Base-by-base conservation (phyloP, 495 filamentous ascomycete genomes). In the Neurospora hispaniola region DNA sequence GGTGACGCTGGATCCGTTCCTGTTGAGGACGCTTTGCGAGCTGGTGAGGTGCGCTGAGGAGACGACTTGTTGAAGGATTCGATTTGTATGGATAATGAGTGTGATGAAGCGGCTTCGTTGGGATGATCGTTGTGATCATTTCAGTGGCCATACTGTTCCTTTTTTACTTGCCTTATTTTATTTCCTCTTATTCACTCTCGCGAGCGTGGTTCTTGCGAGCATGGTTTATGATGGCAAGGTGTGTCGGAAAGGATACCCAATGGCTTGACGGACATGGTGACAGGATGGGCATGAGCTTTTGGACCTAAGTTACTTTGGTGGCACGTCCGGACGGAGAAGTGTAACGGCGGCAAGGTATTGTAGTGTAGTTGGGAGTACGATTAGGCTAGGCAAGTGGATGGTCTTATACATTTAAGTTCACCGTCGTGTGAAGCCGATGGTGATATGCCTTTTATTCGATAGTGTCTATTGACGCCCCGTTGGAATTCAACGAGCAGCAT, bases 21-120 rank as follows among this genome's bases (percentile, higher is more conserved):
- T 85, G 69, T 73, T 85, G 76, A 74, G 81, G 66, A 79, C 83
- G 42, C 78, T 85, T 5, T 85, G 83, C 70, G 81, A 85, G 73
- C 76, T 82, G 11, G 84, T 85, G 31, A 78, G 80, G 41, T 78
- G 80, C 9, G 77, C 78, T 5, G 83, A 85, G 75, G 81, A 83
- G 71, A 27, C 40, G 40, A 20, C 7, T 70, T 40, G 23, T 70
- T 39, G 38, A 42, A 11, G n/a, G 10, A n/a, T 35, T 66, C 12
- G 3, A 18, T 16, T 16, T 62, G 54, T 7, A 5, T 35, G 12
- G 48, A 14, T 59, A n/a, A 48, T 11, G 44, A 27, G 23, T 12
- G 4, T 27, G 48, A 27, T 27, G 20, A 54, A 23, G 20, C 20
- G 20, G 0, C 5, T 5, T 12, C 46, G 20, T 27, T 54, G 10